A percentile compares a stretch with the other conserved stretches of the same genome.
phyloP scores from a whole-genome alignment of 208 protist species.

The Porcisia hertigi region DNA sequence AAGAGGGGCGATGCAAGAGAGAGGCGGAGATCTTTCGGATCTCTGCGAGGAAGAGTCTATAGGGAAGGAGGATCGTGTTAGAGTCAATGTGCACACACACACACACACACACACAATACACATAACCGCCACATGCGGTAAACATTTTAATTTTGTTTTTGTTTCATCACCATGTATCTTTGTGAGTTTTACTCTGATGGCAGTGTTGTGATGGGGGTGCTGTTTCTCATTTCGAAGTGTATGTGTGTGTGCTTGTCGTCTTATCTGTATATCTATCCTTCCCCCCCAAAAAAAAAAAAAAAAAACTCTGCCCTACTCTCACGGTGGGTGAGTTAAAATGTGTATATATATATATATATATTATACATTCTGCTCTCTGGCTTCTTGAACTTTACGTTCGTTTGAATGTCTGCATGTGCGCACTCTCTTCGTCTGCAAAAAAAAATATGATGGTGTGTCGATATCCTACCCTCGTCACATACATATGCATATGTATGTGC shows the following conservation, averaged over 20 bases:
- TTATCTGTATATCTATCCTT: not conserved
- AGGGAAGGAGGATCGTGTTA: not conserved
- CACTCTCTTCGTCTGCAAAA: not conserved
- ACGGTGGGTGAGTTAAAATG: not conserved
- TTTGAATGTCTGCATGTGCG: not conserved
- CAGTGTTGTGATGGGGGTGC: no score
- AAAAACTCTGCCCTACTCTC: no score
- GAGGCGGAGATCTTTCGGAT: not conserved
- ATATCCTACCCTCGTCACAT: no score
- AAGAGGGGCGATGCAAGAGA: not conserved
- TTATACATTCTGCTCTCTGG: no score
- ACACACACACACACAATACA: not conserved
- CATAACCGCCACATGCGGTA: not conserved
- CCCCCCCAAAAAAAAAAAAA: not conserved
- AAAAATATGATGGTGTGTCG: no score
- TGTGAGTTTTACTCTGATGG: no score
- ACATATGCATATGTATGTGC: not conserved
- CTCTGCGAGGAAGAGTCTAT: not conserved
- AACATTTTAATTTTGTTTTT: slow-evolving; percentile 1
- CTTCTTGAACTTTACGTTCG: not conserved
- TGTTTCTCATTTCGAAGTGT: not conserved
- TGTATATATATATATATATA: no score
- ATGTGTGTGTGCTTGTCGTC: not conserved
- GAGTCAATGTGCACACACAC: not conserved
- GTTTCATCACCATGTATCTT: not conserved